phyloP scores from a whole-genome alignment of 2,329 filamentous ascomycete species.

The Pseudopithomyces chartarum region DNA sequence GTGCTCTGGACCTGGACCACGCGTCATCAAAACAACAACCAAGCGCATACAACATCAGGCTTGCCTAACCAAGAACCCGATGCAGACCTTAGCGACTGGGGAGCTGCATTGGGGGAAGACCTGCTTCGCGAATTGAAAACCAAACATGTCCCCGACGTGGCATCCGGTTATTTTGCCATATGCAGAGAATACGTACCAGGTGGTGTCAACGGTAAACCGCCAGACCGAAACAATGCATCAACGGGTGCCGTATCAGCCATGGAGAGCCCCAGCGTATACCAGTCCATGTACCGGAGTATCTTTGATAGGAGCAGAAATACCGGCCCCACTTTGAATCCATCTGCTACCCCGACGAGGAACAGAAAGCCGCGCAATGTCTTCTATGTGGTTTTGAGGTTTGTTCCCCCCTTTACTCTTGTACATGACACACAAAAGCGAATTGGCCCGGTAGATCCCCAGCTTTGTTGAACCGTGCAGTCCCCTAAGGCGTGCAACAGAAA shows the following conservation, averaged over 20 bases:
- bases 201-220: slow-evolving; percentile 89
- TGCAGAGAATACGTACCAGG: slow-evolving; percentile 91
- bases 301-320: slow-evolving; percentile 76
- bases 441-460: too few species aligned
- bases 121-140: slow-evolving; percentile 4
- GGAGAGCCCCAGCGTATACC: slow-evolving; percentile 92
- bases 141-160: slow-evolving; percentile 71
- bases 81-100: slow-evolving; percentile 2
- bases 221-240: slow-evolving; percentile 76
- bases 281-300: slow-evolving; percentile 95
- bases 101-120: background rate
- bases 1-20: slow-evolving; percentile 8
- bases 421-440: too few species aligned
- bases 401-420: background rate
- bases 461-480: too few species aligned
- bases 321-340: slow-evolving; percentile 58
- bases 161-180: slow-evolving; percentile 93
- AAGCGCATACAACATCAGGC: background rate
- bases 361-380: slow-evolving; percentile 83
- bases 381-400: slow-evolving; percentile 84
- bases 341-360: slow-evolving; percentile 57
- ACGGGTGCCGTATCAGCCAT: slow-evolving; percentile 76
- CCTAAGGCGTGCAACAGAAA: too few species aligned
- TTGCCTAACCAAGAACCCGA: background rate
- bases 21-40: background rate